Evolutionary conservation across 1,284 basidiomycete genomes (phyloP), one percentile per base, ranked within the genome.

Genomic region (Naganishia cerealis): DNA sequence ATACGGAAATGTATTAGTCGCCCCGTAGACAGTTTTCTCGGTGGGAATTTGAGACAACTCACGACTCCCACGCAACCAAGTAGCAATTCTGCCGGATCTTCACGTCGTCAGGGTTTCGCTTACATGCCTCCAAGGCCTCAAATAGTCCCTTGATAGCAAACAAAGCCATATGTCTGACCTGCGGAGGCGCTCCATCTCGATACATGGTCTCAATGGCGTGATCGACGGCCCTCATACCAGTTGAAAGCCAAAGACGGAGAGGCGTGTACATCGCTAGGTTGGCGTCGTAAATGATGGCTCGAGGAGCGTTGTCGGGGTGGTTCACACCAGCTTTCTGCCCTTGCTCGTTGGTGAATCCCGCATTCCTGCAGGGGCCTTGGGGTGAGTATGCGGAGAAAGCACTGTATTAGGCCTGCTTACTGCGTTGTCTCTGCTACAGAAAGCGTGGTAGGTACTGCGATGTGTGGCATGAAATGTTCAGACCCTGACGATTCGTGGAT

Each of bases 121-220:
- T 89, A 42, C 85, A 86, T 66, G 81, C 75, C 0, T 88, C 88
- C 8, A 92, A 84, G 74, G 88, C 88, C 66, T 84, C 86, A 82
- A 91, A 91, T 10, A 92, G 82, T 68, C 90, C 88, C 0, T 84
- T 83, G 61, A 91, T 67, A 18, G 79, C 71, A 16, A 70, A 71
- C 42, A 74, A 42, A n/a, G 70, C 70, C 61, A 75, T 71, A 66
- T 70, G 71, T 68, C 65, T 70, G n/a, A 85, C 77, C 75, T 90
- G 88, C 18, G 84, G 83, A 0, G 86, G 82, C 0, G 87, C 80
- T 3, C 82, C 73, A 16, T 86, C 84, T 10, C 87, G 81, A 76
- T 90, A 90, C n/a, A 91, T 81, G 42, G 81, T 85, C 76, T 92
- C 90, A 59, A 91, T 85, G 29, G 88, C 87, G 75, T 92, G 90